phyloP scores from a whole-genome alignment of 129 eudicot species.

The Arctium minus region DNA sequence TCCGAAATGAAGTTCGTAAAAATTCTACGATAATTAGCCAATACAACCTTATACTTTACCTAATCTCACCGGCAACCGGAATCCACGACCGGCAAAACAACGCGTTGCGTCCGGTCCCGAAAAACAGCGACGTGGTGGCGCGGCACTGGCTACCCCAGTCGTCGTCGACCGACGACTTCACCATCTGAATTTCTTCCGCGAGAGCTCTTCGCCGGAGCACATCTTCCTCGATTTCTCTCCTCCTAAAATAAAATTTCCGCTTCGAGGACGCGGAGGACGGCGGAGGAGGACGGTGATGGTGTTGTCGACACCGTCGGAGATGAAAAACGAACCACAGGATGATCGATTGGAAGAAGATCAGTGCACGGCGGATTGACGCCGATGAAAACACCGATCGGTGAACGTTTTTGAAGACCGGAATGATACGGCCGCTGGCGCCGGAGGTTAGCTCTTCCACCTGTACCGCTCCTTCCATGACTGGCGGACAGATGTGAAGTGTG shows the following conservation, averaged over 20 bases:
- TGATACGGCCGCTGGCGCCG: conserved; percentile 96
- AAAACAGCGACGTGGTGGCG: conserved; percentile 55
- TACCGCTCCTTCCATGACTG: conserved; percentile 41
- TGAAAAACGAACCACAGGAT: conserved; percentile 58
- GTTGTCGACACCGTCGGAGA: conserved; percentile 38
- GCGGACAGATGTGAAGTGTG: conserved; percentile 7
- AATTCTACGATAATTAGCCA: neutral
- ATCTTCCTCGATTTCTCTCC: conserved; percentile 64
- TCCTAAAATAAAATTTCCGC: conserved; percentile 31
- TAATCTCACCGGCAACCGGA: conserved; percentile 55
- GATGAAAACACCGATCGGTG: conserved; percentile 49
- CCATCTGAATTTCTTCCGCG: conserved; percentile 61
- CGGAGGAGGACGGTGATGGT: conserved; percentile 24
- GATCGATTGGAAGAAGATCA: conserved; percentile 57
- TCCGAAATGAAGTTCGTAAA: neutral
- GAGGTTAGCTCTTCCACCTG: conserved; percentile 83
- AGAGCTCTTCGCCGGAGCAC: conserved; percentile 64
- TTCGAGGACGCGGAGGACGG: conserved; percentile 42
- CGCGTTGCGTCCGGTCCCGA: conserved; percentile 61
- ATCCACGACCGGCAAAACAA: conserved; percentile 94
- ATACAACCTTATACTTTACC: conserved; percentile 27
- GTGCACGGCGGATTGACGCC: conserved; percentile 44
- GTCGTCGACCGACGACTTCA: conserved; percentile 13
- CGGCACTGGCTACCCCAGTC: conserved; percentile 31
- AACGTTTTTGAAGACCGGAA: conserved; percentile 62